These are phyloP conservation scores for Hysterium pulicare DNA, from an alignment of 2,329 filamentous ascomycete species.

Conservation along the genomic window DNA sequence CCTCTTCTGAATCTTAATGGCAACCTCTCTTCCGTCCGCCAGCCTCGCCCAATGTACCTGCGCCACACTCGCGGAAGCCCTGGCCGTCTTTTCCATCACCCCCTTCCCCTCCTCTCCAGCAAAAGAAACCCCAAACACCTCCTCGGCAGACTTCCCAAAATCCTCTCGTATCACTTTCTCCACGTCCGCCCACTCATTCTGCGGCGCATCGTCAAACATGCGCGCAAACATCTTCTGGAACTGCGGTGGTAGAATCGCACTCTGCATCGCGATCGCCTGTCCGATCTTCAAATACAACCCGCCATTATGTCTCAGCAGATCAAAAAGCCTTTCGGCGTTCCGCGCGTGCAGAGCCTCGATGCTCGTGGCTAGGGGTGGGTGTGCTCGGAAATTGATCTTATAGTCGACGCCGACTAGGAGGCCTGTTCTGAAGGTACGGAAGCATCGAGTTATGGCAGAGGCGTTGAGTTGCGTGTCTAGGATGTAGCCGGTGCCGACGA, in stretches of 20 bases:
- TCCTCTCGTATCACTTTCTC: conserved; percentile 83
- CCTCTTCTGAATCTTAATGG: conserved; percentile 93
- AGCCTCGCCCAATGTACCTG: conserved; percentile 95
- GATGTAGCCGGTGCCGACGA: conserved; percentile 61
- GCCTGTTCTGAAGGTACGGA: conserved; percentile 77
- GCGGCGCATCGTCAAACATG: conserved; percentile 98
- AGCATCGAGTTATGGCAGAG: conserved; percentile 71
- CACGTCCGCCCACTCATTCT: conserved; percentile 83
- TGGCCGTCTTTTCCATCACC: conserved; percentile 67
- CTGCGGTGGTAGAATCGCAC: conserved; percentile 84
- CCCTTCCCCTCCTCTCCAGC: conserved; percentile 60
- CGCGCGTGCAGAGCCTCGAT: conserved; percentile 77
- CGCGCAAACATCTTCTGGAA: conserved; percentile 94
- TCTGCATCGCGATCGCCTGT: conserved; percentile 98
- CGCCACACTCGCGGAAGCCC: conserved; percentile 85
- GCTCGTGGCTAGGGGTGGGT: conserved; percentile 70
- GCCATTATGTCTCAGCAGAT: conserved; percentile 80
- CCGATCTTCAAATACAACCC: conserved; percentile 97
- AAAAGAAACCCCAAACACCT: conserved; percentile 90
- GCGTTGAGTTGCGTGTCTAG: conserved; percentile 75
- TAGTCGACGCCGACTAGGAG: conserved; percentile 85
- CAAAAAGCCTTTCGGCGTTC: conserved; percentile 78
- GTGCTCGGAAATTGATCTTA: conserved; percentile 88
- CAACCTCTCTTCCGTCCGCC: conserved; percentile 83
- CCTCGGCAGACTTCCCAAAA: conserved; percentile 78